Base-by-base conservation (phyloP, 257 asterid species). In the Lycium ferocissimum region DNA sequence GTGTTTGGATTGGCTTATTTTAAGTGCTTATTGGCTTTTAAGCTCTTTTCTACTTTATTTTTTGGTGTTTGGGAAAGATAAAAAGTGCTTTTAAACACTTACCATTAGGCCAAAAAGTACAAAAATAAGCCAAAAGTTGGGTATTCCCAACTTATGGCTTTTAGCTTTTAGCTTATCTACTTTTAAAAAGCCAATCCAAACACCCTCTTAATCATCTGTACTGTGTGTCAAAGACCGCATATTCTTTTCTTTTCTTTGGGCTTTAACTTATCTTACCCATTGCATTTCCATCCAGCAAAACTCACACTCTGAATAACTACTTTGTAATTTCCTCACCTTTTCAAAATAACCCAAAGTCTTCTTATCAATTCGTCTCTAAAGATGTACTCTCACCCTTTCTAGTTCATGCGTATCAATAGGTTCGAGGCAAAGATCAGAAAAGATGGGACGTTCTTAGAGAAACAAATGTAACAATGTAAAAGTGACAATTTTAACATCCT, bases 341-440 rank as follows among this genome's bases (percentile, higher is more conserved):
- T 38, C 79, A 71, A 40, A 43, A 17, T 4, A 17, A 18, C 51
- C 51, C 51, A 3, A 71, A 40, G 79, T 17, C 56, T 17, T 40
- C 56, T 40, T 71, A 51, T 71, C 13, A 71, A 71, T 71, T n/a
- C 56, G 38, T 71, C 79, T 40, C 79, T 71, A 71, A 71, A 40
- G 54, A 40, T 40, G 56, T 18, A 18, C 35, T 38, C 9, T 69
- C 76, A 18, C 35, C 56, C 13, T 71, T 71, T 40, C 15, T 18
- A 72, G 57, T 5, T 72, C 10, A 43, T 18, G 80, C 5, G 80
- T 43, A 70, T 33, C 79, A 72, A 72, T 18, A 43, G 80, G 18
- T 43, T 14, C n/a, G 56, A 72, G 80, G 57, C 80, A 72, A 72
- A 72, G 80, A 5, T 72, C 9, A 71, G 57, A 72, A 71, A 40